Conservation (phyloP, 306 rosid genomes). For the Cicer arietinum region DNA sequence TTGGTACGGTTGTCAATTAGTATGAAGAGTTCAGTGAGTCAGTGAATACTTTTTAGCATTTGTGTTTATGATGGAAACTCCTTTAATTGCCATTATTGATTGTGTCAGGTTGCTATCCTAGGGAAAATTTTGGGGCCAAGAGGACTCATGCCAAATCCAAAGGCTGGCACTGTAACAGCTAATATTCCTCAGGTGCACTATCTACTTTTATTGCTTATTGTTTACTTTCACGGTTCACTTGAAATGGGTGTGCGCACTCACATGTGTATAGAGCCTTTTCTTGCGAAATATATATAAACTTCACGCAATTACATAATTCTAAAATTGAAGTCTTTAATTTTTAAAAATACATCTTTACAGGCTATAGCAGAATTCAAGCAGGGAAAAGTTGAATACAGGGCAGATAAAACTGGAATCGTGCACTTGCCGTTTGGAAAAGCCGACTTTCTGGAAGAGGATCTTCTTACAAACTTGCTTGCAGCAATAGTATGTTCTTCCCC, state of each 20-base stretch:
- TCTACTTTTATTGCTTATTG: constrained; percentile 3
- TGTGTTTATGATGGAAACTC: constrained; percentile 32
- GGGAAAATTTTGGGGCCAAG: constrained; percentile 99
- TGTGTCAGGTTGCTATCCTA: constrained; percentile 85
- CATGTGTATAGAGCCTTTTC: neutral
- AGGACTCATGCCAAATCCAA: constrained; percentile 99
- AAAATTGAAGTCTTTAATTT: neutral
- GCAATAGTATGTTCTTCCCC: constrained; percentile 72
- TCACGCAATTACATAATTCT: neutral
- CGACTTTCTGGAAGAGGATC: constrained; percentile 89
- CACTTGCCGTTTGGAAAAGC: constrained; percentile 93
- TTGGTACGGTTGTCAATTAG: constrained; percentile 6
- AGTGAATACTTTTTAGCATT: neutral
- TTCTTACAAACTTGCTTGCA: constrained; percentile 76
- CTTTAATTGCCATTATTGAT: constrained; percentile 42
- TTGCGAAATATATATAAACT: constrained; percentile 13
- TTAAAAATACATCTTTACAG: constrained; percentile 49
- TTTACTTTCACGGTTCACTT: constrained; percentile 8
- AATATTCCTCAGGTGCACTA: constrained; percentile 87
- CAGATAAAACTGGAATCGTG: constrained; percentile 98
- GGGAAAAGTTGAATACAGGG: constrained; percentile 96
- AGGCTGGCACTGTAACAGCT: constrained; percentile 97
- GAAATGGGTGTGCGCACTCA: neutral
- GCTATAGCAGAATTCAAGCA: constrained; percentile 97
- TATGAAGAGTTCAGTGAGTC: neutral